A percentile compares a stretch with the other conserved stretches of the same genome.
Conservation (phyloP, 1,139 yeast species). For the Hanseniaspora sp. region DNA sequence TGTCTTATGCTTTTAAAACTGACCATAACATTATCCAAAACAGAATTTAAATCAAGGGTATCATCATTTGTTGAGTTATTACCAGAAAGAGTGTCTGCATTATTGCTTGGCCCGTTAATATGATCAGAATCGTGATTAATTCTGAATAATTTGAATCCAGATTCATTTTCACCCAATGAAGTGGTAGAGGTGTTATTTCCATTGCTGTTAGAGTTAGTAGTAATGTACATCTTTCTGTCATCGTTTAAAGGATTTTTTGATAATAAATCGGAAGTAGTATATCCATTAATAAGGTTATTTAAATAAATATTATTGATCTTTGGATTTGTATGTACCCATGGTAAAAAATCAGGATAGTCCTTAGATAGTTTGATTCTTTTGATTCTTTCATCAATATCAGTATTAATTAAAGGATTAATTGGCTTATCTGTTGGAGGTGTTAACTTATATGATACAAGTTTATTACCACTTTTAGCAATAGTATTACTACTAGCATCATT, state of each 20-base stretch:
- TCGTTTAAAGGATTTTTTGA: conserved; percentile 14
- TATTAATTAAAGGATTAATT: conserved; percentile 1
- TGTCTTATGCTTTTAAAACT: background rate
- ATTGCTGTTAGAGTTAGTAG: conserved; percentile 13
- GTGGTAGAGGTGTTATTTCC: conserved; percentile 15
- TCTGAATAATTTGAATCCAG: conserved; percentile 6
- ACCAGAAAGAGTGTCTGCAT: background rate
- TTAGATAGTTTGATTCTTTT: conserved; percentile 2
- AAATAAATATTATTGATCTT: conserved; percentile 12
- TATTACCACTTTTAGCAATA: background rate
- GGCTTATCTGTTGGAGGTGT: background rate
- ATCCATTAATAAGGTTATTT: conserved; percentile 6
- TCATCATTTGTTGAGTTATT: background rate
- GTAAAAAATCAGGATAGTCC: conserved; percentile 12
- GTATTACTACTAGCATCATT: background rate
- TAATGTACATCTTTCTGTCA: conserved; percentile 5
- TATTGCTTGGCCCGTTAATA: background rate
- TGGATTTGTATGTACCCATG: conserved; percentile 9
- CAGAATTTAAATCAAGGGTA: background rate
- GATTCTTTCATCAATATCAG: background rate
- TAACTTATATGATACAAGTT: background rate
- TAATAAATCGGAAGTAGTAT: conserved; percentile 10
- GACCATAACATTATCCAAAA: background rate
- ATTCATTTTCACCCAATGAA: conserved; percentile 14
- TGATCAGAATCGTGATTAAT: background rate